Evolutionary conservation across 768 basidiomycete species (phyloP).

Genomic region (Tylopilus plumbeoviolaceoides): DNA sequence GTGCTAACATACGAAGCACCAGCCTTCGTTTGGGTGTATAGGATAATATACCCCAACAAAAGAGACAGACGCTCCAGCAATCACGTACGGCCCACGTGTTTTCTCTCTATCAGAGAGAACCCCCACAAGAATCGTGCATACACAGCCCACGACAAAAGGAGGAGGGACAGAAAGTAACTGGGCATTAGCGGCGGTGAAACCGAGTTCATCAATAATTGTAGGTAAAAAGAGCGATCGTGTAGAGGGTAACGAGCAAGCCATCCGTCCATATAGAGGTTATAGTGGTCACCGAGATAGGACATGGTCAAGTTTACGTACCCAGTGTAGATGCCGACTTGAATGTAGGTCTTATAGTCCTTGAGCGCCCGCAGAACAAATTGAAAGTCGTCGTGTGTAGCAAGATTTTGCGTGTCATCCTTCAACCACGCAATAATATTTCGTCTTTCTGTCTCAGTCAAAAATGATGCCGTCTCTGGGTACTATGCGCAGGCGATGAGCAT

Average conservation of each 20-base stretch:
- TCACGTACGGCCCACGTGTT: constrained; percentile 2
- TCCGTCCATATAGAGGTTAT: constrained; percentile 1
- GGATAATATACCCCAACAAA: constrained; percentile 1
- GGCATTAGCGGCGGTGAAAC: constrained; percentile 48
- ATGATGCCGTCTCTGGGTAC: constrained; percentile 57
- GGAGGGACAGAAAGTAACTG: constrained; percentile 47
- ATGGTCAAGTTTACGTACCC: constrained; percentile 29
- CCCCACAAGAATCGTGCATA: constrained; percentile 44
- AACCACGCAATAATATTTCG: constrained; percentile 32
- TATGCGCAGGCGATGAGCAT: constrained; percentile 14
- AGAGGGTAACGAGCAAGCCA: constrained; percentile 42
- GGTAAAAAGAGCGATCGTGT: constrained; percentile 46
- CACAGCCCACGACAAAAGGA: constrained; percentile 45
- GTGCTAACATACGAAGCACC: constrained; percentile 40
- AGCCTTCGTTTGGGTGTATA: background rate
- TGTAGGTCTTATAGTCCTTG: constrained; percentile 39
- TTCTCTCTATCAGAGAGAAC: constrained; percentile 1
- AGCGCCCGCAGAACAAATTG: constrained; percentile 49
- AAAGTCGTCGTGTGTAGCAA: constrained; percentile 41
- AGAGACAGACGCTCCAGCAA: constrained; percentile 1
- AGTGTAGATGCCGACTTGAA: constrained; percentile 35
- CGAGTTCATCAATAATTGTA: constrained; percentile 46
- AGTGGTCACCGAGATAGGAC: background rate
- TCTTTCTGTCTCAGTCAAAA: constrained; percentile 45
- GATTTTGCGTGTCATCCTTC: constrained; percentile 42